Base-by-base conservation (phyloP, 2,329 filamentous ascomycete species). In the Leptographium flavum region DNA sequence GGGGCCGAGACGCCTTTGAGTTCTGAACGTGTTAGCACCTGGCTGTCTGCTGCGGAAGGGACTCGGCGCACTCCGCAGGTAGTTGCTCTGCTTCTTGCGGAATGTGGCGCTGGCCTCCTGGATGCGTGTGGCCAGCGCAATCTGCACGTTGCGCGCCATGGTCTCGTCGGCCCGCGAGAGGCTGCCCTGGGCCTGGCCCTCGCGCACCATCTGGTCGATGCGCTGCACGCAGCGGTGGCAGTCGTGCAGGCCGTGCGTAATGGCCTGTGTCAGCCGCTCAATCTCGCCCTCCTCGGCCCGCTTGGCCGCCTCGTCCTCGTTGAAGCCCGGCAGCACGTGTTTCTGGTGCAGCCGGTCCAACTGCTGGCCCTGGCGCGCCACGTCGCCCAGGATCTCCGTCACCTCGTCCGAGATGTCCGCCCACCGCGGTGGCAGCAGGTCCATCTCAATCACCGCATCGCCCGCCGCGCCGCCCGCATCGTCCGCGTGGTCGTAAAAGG, bases 391-490 rank as follows among this genome's bases (percentile, higher is more conserved):
- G 36, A 85, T 67, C 48, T 95, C 87, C 27, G 83, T 81, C 49
- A 98, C 87, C 60, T 96, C 87, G 60, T 96, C 92, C 57, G 88
- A 88, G 48, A 94, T 73, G 58, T 98, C 92, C 47, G 90, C 83
- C 92, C 92, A 98, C 49, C 92, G 81, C 44, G 92, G 92, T 22
- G 92, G 92, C 17, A 98, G 72, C 33, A 94, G 69, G 63, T 96
- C 90, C 92, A 98, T 96, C 69, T 98, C 92, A 57, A 98, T 96
- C 47, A 98, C 79, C 19, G 86, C 84, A 63, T 96, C 90, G 59
- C 87, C 87, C 59, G 86, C 13, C 21, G 19, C 4, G 2, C 35
- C 31, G 23, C 22, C 42, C 4, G 36, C 27, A 64, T 94, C 86
- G 61, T 93, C 84, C 42, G 69, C 83, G 60, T 88, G 81, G 49